Evolutionary conservation across 805 yeast genomes (phyloP).

Genomic region (Candida stauntonica): DNA sequence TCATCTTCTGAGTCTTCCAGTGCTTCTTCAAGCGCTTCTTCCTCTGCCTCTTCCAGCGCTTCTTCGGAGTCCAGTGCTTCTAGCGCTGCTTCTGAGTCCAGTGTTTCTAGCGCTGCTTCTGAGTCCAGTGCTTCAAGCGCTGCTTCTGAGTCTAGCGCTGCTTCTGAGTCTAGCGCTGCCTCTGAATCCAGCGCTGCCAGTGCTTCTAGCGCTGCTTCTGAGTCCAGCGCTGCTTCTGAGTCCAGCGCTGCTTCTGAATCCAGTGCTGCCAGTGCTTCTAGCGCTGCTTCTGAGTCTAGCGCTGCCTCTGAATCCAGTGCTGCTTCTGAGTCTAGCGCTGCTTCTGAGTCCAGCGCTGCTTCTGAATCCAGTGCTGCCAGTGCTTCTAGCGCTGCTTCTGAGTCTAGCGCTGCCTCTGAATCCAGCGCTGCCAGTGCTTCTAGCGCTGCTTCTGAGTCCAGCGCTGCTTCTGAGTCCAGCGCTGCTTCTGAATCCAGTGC

Average conservation of each 20-base stretch:
- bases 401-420: no score
- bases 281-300: conserved; percentile 2
- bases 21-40: background rate
- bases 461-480: no score
- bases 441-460: no score
- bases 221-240: background rate
- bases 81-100: background rate
- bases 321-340: no score
- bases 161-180: conserved; percentile 1
- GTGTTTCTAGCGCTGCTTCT: background rate
- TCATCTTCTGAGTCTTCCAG: conserved; percentile 1
- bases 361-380: no score
- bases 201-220: background rate
- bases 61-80: conserved; percentile 1
- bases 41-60: conserved; percentile 1
- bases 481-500: no score
- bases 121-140: background rate
- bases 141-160: conserved; percentile 1
- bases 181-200: background rate
- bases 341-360: no score
- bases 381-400: no score
- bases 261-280: background rate
- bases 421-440: no score
- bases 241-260: background rate
- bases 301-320: no score